phyloP scores from a whole-genome alignment of 768 basidiomycete species.

The Boletus rubropictus region DNA sequence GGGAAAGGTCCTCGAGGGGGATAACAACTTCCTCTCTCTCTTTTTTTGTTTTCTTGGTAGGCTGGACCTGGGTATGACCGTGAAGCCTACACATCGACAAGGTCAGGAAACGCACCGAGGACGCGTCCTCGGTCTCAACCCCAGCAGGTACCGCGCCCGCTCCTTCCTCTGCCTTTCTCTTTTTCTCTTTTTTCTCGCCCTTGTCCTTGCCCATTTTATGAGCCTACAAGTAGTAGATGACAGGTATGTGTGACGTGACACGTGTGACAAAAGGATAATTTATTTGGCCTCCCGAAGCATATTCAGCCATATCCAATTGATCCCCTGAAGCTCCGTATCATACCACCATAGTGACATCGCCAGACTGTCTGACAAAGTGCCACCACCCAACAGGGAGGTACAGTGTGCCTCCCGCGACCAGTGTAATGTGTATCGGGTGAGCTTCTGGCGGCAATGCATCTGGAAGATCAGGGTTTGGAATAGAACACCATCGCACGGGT shows the following conservation, averaged over 20 bases:
- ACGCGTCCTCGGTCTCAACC: constrained; percentile 43
- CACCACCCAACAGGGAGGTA: constrained; percentile 95
- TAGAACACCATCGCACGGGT: constrained; percentile 77
- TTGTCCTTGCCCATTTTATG: constrained; percentile 63
- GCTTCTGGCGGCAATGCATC: constrained; percentile 45
- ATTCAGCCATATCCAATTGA: constrained; percentile 63
- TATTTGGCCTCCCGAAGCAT: constrained; percentile 46
- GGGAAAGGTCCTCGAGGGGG: constrained; percentile 77
- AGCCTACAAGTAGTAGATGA: neutral
- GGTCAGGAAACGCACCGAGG: constrained; percentile 25
- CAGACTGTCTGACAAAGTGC: constrained; percentile 79
- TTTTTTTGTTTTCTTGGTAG: constrained; percentile 57
- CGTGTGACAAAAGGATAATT: constrained; percentile 29
- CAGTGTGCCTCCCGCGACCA: constrained; percentile 70
- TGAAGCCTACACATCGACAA: constrained; percentile 28
- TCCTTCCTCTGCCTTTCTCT: constrained; percentile 44
- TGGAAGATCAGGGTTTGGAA: constrained; percentile 50
- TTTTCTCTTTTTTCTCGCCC: constrained; percentile 71
- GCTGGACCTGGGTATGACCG: constrained; percentile 21
- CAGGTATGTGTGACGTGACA: constrained; percentile 17
- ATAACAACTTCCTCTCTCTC: constrained; percentile 59
- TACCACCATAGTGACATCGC: constrained; percentile 76
- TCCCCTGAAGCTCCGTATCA: constrained; percentile 69
- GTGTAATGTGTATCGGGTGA: constrained; percentile 59
- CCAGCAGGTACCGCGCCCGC: constrained; percentile 22